Percentiles rank a stretch among this genome's conserved stretches.
These are phyloP conservation scores for Penicillium mononematosum DNA, from an alignment of 495 filamentous ascomycete species.

Conservation along the genomic window DNA sequence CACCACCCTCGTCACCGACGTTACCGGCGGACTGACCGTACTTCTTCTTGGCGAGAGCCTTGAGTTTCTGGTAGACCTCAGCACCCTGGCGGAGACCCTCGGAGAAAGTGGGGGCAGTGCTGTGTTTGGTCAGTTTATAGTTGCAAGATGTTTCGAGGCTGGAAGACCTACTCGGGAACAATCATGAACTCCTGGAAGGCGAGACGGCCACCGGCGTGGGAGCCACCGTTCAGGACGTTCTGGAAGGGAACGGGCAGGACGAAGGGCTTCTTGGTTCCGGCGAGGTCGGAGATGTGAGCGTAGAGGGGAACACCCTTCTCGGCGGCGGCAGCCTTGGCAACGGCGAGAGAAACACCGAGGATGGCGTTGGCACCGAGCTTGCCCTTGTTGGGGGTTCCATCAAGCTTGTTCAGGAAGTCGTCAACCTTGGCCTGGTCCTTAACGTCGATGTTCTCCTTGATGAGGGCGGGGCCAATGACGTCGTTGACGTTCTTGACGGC, in stretches of 20 bases:
- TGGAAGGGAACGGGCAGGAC: constrained; percentile 98
- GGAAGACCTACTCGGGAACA: constrained; percentile 71
- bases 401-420: constrained; percentile 91
- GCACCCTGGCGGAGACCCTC: constrained; percentile 94
- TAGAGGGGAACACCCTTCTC: constrained; percentile 99
- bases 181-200: constrained; percentile 99
- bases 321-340: constrained; percentile 97
- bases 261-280: constrained; percentile 99
- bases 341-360: constrained; percentile 89
- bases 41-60: constrained; percentile 97
- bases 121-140: constrained; percentile 23
- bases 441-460: constrained; percentile 90
- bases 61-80: constrained; percentile 98
- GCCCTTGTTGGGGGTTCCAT: constrained; percentile 95
- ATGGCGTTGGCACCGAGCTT: constrained; percentile 99
- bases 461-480: constrained; percentile 83
- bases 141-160: neutral
- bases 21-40: constrained; percentile 99
- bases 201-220: constrained; percentile 96
- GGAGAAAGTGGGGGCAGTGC: constrained; percentile 76
- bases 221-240: constrained; percentile 99
- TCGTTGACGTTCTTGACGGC: constrained; percentile 97
- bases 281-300: constrained; percentile 96
- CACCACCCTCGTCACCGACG: constrained; percentile 98
- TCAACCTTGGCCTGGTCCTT: constrained; percentile 96